Percentiles rank a stretch among this genome's conserved stretches.
phyloP scores from a whole-genome alignment of 208 protist species.

The Tetramitus jugosus region DNA sequence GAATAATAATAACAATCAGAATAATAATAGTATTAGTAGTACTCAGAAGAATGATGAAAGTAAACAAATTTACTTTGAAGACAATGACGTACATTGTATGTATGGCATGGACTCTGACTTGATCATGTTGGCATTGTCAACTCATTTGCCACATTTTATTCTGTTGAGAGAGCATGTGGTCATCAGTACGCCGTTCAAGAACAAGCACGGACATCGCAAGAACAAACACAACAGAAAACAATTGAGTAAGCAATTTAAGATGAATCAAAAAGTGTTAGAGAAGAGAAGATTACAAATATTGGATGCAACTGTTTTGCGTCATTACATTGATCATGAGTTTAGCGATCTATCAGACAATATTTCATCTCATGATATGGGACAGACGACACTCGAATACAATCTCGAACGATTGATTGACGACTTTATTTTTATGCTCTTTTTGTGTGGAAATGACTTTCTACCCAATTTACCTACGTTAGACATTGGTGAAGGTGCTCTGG shows the following conservation, averaged over 20 bases:
- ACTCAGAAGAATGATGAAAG: no score
- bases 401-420: conserved; percentile 76
- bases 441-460: conserved; percentile 84
- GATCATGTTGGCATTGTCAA: conserved; percentile 61
- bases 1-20: no score
- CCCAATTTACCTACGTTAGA: conserved; percentile 67
- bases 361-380: background rate
- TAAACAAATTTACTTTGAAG: conserved; percentile 9
- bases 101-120: conserved; percentile 61
- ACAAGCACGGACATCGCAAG: background rate
- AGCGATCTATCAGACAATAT: conserved; percentile 43
- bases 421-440: conserved; percentile 78
- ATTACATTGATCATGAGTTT: conserved; percentile 86
- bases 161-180: conserved; percentile 55
- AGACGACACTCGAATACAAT: conserved; percentile 21
- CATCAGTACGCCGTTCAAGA: background rate
- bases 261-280: background rate
- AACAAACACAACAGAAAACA: conserved; percentile 38
- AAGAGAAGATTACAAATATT: conserved; percentile 40
- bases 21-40: no score
- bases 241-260: background rate
- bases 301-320: conserved; percentile 79
- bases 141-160: conserved; percentile 63
- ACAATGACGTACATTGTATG: conserved; percentile 29
- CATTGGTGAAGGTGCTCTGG: conserved; percentile 74